Percentiles rank a stretch among this genome's conserved stretches.
These are phyloP conservation scores for Cystoderma amianthinum DNA, from an alignment of 768 basidiomycete genomes.

Conservation along the genomic window DNA sequence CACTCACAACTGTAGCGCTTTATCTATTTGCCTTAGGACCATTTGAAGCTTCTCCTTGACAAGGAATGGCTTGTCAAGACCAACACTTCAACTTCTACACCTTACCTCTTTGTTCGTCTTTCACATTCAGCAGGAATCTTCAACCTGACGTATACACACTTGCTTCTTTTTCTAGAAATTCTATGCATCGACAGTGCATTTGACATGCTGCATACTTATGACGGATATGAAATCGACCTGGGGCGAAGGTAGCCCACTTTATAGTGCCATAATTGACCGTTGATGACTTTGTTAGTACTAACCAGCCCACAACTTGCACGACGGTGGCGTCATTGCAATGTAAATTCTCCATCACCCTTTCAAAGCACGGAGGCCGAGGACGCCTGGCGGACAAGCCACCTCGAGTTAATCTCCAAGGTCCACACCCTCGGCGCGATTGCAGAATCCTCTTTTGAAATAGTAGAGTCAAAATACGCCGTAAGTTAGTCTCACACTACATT, in stretches of 20 bases:
- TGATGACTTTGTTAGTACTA: slow-evolving; percentile 31
- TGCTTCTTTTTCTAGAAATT: slow-evolving; percentile 50
- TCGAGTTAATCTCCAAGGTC: slow-evolving; percentile 47
- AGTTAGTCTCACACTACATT: slow-evolving; percentile 13
- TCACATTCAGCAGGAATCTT: not conserved
- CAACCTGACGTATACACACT: not conserved
- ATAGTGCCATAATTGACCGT: slow-evolving; percentile 1
- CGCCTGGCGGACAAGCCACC: slow-evolving; percentile 50
- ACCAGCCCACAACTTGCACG: slow-evolving; percentile 54
- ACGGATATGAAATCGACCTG: slow-evolving; percentile 74
- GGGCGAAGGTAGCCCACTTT: slow-evolving; percentile 75
- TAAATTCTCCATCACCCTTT: slow-evolving; percentile 14
- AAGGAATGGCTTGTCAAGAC: slow-evolving; percentile 75
- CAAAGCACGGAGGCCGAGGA: slow-evolving; percentile 34
- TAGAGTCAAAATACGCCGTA: slow-evolving; percentile 56
- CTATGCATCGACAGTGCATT: slow-evolving; percentile 44
- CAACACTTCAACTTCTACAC: slow-evolving; percentile 49
- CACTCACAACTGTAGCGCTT: too few relatives aligned
- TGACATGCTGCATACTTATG: slow-evolving; percentile 52
- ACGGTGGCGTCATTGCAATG: slow-evolving; percentile 64
- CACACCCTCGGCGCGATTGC: slow-evolving; percentile 59
- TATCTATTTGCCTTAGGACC: slow-evolving; percentile 39
- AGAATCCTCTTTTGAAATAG: slow-evolving; percentile 53
- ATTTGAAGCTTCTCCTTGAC: slow-evolving; percentile 44
- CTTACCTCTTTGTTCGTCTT: slow-evolving; percentile 68